Percentiles rank a stretch among this genome's conserved stretches.
These are phyloP conservation scores for Lentinula sp. DNA, from an alignment of 768 basidiomycete species.

Conservation along the genomic window DNA sequence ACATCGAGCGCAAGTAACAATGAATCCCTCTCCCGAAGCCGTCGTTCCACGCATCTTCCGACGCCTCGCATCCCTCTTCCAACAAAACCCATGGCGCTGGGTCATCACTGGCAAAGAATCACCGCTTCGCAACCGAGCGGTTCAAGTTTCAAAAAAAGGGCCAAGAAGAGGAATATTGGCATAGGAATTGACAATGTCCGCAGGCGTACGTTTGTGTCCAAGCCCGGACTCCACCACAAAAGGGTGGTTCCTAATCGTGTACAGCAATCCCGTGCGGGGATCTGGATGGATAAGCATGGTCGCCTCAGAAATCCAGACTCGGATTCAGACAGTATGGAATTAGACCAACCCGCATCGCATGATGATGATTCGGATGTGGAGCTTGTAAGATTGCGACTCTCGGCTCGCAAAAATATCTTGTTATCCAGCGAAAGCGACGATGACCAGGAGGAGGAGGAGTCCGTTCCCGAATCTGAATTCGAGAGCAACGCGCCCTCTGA, in stretches of 20 bases:
- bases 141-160: neutral
- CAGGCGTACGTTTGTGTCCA: neutral
- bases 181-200: neutral
- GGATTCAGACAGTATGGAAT: neutral
- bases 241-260: neutral
- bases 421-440: neutral
- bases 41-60: neutral
- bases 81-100: neutral
- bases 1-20: neutral
- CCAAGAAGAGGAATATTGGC: neutral
- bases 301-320: neutral
- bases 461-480: neutral
- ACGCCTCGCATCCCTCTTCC: neutral
- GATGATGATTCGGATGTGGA: neutral
- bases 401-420: neutral
- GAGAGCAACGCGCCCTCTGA: neutral
- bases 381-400: neutral
- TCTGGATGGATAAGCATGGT: neutral
- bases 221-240: neutral
- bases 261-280: neutral
- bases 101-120: neutral
- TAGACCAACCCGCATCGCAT: neutral
- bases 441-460: neutral
- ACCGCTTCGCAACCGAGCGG: neutral
- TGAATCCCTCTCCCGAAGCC: neutral